Evolutionary conservation across 2,329 filamentous ascomycete species (phyloP), one percentile per base, ranked within the genome.

Genomic region (Cercospora berteroae): DNA sequence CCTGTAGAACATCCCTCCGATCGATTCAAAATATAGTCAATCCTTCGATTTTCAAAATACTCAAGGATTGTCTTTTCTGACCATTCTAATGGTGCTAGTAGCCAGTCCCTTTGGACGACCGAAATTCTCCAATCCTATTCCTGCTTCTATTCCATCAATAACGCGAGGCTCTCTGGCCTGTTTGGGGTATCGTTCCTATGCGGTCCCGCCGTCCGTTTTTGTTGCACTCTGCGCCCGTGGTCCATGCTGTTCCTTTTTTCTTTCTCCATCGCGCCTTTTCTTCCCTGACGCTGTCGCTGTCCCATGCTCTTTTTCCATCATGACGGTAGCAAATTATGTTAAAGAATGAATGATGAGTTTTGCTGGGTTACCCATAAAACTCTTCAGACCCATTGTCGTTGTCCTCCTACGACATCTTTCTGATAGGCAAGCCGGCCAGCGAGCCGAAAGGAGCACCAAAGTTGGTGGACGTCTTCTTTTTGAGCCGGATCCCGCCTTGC

Each of bases 371-470:
- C 36, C 13, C 60, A 9, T 63, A 55, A 20, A 31, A 23, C 55
- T 42, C 25, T 20, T 25, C 16, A n/a, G 25, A 31, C 36, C 16
- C 16, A 55, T 57, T 48, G 13, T 44, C 10, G 12, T 55, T 56
- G 29, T 60, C 31, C 63, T 66, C 60, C 62, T 71, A 72, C 25
- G 73, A 72, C 42, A 69, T 27, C 39, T 69, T 71, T 56, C 73
- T 71, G 59, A 68, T 62, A 20, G 73, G 74, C 63, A 75, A 76
- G 5, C 74, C 74, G n/a, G 75, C 74, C 27, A 79, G 68, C 50
- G 73, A 70, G 5, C 77, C 77, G 64, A 79, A 76, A 0, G 77
- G 77, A 8, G 76, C 75, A 25, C 77, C 77, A 59, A 79, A 79
- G 59, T 79, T 79, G 36, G 67, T 72, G 60, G 77, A 78, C 1